Conservation (phyloP, 805 yeast genomes). For the Deakozyma indianensis region DNA sequence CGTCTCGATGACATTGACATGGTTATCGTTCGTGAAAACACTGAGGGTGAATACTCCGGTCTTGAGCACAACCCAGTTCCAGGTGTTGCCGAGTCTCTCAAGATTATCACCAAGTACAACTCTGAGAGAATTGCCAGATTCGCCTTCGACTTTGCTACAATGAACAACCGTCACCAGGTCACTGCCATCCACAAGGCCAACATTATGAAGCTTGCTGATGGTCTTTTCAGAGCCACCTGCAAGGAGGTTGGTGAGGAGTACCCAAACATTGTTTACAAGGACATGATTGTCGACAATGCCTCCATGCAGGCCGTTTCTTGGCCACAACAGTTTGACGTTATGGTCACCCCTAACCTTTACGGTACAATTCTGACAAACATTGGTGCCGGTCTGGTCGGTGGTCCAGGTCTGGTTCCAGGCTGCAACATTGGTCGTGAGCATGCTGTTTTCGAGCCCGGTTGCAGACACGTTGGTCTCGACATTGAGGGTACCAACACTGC, state of each 20-base stretch:
- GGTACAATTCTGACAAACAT: constrained; percentile 96
- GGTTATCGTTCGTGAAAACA: constrained; percentile 95
- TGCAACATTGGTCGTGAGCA: constrained; percentile 95
- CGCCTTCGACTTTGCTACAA: constrained; percentile 89
- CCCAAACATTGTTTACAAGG: constrained; percentile 70
- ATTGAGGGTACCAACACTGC: constrained; percentile 90
- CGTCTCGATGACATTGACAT: constrained; percentile 81
- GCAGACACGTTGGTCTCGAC: constrained; percentile 98
- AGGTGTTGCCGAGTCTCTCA: constrained; percentile 93
- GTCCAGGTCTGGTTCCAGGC: constrained; percentile 98
- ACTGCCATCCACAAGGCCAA: constrained; percentile 98
- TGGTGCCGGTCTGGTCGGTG: constrained; percentile 95
- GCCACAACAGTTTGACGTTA: constrained; percentile 96
- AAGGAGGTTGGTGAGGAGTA: constrained; percentile 74
- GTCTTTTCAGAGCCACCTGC: constrained; percentile 89
- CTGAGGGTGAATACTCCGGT: constrained; percentile 99
- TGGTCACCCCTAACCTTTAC: constrained; percentile 95
- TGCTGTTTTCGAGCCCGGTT: constrained; percentile 98
- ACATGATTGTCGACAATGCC: constrained; percentile 96
- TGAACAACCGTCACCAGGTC: constrained; percentile 81
- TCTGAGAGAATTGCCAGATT: constrained; percentile 96
- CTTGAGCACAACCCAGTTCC: constrained; percentile 95
- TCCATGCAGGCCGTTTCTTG: constrained; percentile 98
- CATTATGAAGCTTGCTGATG: constrained; percentile 97
- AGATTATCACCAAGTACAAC: constrained; percentile 86